Conservation (phyloP, 768 basidiomycete species). For the Lentinula lateritia region DNA sequence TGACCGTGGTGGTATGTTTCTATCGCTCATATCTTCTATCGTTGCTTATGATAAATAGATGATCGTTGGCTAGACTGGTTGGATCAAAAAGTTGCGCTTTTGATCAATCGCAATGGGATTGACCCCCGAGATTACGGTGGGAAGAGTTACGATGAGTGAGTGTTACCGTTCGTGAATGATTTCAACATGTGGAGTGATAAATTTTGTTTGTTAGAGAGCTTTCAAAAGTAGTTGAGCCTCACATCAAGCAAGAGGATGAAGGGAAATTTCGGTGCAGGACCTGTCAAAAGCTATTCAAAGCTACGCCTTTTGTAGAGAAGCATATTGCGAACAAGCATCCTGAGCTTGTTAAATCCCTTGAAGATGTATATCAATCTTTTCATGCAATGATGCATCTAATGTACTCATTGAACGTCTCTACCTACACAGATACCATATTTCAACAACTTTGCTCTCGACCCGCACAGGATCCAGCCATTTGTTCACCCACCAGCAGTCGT, state of each 20-base stretch:
- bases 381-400: not conserved
- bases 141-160: conserved; percentile 85
- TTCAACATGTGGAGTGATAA: conserved; percentile 8
- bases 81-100: conserved; percentile 77
- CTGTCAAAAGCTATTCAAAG: conserved; percentile 97
- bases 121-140: conserved; percentile 89
- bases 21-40: not conserved
- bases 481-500: conserved; percentile 66
- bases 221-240: conserved; percentile 68
- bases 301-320: conserved; percentile 94
- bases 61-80: conserved; percentile 88
- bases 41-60: conserved; percentile 39
- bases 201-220: conserved; percentile 56
- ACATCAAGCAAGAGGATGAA: conserved; percentile 93
- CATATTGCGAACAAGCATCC: conserved; percentile 94
- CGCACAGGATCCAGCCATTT: conserved; percentile 85
- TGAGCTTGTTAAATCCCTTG: conserved; percentile 76
- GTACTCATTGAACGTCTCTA: conserved; percentile 9
- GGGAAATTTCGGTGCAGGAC: conserved; percentile 96
- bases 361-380: conserved; percentile 56
- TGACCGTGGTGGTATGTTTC: conserved; percentile 58
- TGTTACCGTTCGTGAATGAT: conserved; percentile 15
- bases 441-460: conserved; percentile 96
- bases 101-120: conserved; percentile 73
- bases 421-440: conserved; percentile 70